These are phyloP conservation scores for Arthrobotrys megalospora DNA, from an alignment of 2,329 filamentous ascomycete genomes.

Conservation along the genomic window DNA sequence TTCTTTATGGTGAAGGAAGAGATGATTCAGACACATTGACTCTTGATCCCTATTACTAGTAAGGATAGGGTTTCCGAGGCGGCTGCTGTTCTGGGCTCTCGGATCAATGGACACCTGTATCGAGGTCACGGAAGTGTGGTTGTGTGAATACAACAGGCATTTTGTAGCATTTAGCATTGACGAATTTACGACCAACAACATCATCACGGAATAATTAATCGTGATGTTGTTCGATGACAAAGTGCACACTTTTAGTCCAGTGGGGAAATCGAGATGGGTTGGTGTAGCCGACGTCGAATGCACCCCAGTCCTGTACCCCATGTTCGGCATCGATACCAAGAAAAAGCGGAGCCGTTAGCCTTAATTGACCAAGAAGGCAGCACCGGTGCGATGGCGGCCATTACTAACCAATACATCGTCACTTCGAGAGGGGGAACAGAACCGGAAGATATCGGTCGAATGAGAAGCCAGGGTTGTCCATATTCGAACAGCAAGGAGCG, in stretches of 20 bases:
- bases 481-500: conserved; percentile 37
- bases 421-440: conserved; percentile 12
- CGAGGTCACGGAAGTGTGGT: not conserved
- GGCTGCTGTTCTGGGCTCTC: not conserved
- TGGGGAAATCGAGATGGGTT: conserved; percentile 27
- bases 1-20: conserved; percentile 81
- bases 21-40: conserved; percentile 64
- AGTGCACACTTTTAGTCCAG: not conserved
- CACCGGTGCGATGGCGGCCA: conserved; percentile 7
- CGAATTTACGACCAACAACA: not conserved
- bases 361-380: not conserved
- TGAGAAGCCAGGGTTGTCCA: conserved; percentile 29
- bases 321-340: conserved; percentile 23
- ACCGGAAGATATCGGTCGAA: conserved; percentile 23
- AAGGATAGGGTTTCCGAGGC: not conserved
- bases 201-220: not conserved
- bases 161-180: conserved; percentile 10
- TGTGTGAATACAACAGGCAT: conserved; percentile 7
- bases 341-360: conserved; percentile 28
- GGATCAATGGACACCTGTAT: not conserved
- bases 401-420: conserved; percentile 35
- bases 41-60: conserved; percentile 52
- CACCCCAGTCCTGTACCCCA: conserved; percentile 16
- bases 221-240: not conserved
- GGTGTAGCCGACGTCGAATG: conserved; percentile 31